Percentiles rank a stretch among this genome's conserved stretches.
These are phyloP conservation scores for Vigna hirtella DNA, from an alignment of 306 rosid species.

Conservation along the genomic window DNA sequence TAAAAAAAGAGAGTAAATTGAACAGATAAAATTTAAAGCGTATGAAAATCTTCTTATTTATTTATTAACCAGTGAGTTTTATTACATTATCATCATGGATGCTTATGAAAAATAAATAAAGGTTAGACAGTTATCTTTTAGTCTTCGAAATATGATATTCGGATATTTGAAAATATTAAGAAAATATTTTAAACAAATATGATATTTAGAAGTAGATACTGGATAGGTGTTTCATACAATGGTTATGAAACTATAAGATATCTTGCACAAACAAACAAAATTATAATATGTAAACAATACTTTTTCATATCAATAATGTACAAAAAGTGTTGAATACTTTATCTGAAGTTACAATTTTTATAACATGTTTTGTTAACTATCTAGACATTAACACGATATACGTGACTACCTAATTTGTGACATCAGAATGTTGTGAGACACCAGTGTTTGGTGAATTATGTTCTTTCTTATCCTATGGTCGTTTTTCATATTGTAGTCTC, in stretches of 20 bases:
- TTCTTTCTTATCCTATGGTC: background rate
- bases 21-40: no score
- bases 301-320: background rate
- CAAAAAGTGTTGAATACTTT: background rate
- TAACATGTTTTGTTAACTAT: background rate
- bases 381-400: background rate
- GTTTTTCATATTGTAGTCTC: background rate
- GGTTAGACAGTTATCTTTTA: no score
- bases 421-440: slow-evolving; percentile 38
- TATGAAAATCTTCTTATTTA: background rate
- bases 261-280: background rate
- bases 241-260: background rate
- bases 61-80: background rate
- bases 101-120: no score
- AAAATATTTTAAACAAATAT: no score
- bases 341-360: background rate
- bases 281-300: background rate
- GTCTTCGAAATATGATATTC: no score
- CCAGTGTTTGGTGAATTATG: background rate
- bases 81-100: no score
- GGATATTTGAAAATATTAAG: no score
- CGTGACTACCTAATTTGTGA: slow-evolving; percentile 36
- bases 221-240: background rate
- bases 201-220: background rate
- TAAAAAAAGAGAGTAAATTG: no score